Evolutionary conservation across 2,329 filamentous ascomycete species (phyloP), one percentile per base, ranked within the genome.

Genomic region (Dothistroma septosporum): DNA sequence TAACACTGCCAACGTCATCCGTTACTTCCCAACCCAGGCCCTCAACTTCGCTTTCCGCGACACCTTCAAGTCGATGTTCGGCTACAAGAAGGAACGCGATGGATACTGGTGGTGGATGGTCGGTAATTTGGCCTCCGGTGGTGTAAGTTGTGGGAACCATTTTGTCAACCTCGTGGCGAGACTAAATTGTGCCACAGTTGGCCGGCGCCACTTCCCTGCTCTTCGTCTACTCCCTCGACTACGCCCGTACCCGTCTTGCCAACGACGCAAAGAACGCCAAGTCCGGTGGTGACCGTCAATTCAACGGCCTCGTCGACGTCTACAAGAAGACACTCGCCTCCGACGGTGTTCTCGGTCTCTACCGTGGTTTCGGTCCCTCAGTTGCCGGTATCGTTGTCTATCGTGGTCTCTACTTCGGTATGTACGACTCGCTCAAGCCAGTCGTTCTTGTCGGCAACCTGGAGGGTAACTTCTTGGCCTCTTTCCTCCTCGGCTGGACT

Each of bases 1-100:
- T 83, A 99, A 99, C 91, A 99, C 94, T 79, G 94, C 94, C 91
- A 99, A 99, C 89, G 94, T 99, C 82, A 96, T 99, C 87, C 94
- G 94, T 90, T 99, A 99, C 87, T 99, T 99, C 91, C 94, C 94
- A 74, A 99, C 94, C 81, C 94, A 99, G 88, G 94, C 94, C 76
- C 86, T 99, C 81, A 99, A 99, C 92, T 99, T 99, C 79, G 94
- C 94, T 80, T 99, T 99, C 94, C 94, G 94, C 82, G 94, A 99
- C 83, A 97, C 95, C 88, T 99, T 97, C 92, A 99, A 99, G 92
- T 86, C 89, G 78, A 95, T 99, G 92, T 99, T 99, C 89, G 90
- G 91, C 79, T 99, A 91, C 92, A 99, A 97, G 92, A 97, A 97
- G 90, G 94, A 99, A 69, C 89, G 88, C 83, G 94, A 99, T 81